Conservation (phyloP, 139 green algal genomes). For the Pleodorina starrii region DNA sequence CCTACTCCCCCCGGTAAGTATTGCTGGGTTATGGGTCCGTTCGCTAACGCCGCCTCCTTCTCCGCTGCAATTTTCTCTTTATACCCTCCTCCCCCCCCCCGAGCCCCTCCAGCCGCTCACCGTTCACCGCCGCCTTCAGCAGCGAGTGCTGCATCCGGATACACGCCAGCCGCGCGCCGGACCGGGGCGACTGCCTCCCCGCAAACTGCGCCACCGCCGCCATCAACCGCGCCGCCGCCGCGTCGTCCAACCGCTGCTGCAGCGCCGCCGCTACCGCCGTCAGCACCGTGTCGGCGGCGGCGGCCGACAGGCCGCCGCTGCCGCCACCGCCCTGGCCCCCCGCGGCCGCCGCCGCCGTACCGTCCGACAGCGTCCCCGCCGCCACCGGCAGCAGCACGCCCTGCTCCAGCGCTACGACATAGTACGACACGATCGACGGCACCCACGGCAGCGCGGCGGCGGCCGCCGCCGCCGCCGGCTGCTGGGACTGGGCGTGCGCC, state of each 20-base stretch:
- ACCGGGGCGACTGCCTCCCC: slow-evolving; percentile 1
- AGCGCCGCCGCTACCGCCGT: slow-evolving; percentile 40
- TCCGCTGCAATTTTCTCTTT: too few species aligned
- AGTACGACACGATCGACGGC: slow-evolving; percentile 42
- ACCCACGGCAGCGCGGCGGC: slow-evolving; percentile 44
- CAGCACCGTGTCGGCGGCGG: slow-evolving; percentile 15
- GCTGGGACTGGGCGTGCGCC: too few species aligned
- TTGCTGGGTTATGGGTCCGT: too few species aligned
- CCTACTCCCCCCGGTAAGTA: too few species aligned
- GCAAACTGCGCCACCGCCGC: slow-evolving; percentile 30
- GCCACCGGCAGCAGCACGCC: slow-evolving; percentile 50
- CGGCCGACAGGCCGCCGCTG: slow-evolving; percentile 2
- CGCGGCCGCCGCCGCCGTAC: neutral
- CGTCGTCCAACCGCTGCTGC: neutral
- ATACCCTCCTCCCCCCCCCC: too few species aligned
- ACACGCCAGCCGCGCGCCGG: slow-evolving; percentile 40
- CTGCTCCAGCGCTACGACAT: slow-evolving; percentile 40
- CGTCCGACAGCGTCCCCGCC: slow-evolving; percentile 17
- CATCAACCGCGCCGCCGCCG: slow-evolving; percentile 44
- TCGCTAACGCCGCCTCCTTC: too few species aligned
- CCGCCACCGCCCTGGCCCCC: neutral
- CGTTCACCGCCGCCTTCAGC: slow-evolving; percentile 22
- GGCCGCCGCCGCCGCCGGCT: neutral
- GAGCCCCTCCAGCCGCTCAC: too few species aligned
- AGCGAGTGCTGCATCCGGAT: slow-evolving; percentile 52